phyloP scores from a whole-genome alignment of 371 early-diverging fungal genomes.

The Mortierella sp. region DNA sequence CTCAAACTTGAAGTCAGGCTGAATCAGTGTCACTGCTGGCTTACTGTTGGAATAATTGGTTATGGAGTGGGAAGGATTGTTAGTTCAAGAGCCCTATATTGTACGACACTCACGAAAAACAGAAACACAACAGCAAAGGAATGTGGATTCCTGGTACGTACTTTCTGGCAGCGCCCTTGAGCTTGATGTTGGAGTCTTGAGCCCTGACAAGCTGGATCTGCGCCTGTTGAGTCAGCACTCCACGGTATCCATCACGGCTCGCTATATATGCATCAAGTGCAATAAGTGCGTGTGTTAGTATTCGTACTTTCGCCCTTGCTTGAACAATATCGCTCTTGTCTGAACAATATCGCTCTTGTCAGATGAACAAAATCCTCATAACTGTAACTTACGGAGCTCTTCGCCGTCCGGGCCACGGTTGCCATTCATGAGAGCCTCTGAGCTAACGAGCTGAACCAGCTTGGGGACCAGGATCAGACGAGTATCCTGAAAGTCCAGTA shows the following conservation, averaged over 20 bases:
- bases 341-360: neutral
- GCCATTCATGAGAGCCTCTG: conserved; percentile 66
- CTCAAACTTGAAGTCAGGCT: conserved; percentile 98
- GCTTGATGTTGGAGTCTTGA: conserved; percentile 79
- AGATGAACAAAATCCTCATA: neutral
- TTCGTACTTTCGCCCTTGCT: neutral
- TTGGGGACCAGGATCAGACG: conserved; percentile 73
- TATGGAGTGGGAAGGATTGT: neutral
- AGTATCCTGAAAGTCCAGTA: conserved; percentile 88
- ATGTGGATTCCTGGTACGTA: conserved; percentile 39
- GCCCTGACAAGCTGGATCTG: conserved; percentile 78
- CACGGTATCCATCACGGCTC: conserved; percentile 59
- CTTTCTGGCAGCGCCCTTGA: conserved; percentile 78
- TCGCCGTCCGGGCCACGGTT: conserved; percentile 58
- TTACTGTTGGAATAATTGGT: conserved; percentile 45
- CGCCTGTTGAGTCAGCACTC: conserved; percentile 84
- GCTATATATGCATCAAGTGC: neutral
- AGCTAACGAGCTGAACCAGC: conserved; percentile 73
- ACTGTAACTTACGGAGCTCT: conserved; percentile 43
- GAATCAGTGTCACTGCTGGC: conserved; percentile 78
- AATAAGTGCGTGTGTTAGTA: conserved; percentile 29
- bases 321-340: neutral
- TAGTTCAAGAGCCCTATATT: neutral
- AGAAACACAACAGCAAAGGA: neutral
- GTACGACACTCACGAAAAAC: no score